Conservation (phyloP, 768 basidiomycete genomes). For the Hericium erinaceus region DNA sequence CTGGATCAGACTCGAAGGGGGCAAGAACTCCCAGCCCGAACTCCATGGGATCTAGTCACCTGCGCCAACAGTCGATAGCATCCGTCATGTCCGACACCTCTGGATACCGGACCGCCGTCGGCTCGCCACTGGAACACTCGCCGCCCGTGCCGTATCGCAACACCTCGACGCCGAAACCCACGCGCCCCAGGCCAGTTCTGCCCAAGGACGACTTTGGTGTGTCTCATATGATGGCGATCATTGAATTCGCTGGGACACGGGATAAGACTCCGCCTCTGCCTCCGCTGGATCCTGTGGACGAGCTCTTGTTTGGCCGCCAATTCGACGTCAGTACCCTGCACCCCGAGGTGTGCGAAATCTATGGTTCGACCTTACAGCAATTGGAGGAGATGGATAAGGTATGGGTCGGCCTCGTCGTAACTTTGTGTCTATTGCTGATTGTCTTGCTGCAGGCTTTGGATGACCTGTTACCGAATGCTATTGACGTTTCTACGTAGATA, state of each 20-base stretch:
- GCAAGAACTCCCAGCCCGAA: conserved; percentile 7
- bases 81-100: conserved; percentile 13
- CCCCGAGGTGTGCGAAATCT: conserved; percentile 64
- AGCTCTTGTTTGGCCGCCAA: conserved; percentile 59
- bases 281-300: conserved; percentile 56
- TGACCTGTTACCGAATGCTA: too few relatives aligned
- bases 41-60: conserved; percentile 1
- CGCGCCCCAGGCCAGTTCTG: conserved; percentile 36
- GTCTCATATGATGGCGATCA: conserved; percentile 78
- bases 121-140: conserved; percentile 2
- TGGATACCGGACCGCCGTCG: conserved; percentile 13
- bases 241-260: conserved; percentile 48
- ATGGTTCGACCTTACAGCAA: conserved; percentile 58
- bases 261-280: conserved; percentile 26
- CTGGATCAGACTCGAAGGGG: conserved; percentile 6
- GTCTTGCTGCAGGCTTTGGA: too few relatives aligned
- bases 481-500: too few relatives aligned
- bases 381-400: conserved; percentile 80
- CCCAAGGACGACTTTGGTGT: conserved; percentile 85
- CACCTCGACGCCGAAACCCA: conserved; percentile 26
- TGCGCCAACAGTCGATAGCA: conserved; percentile 8
- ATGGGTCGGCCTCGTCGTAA: background rate
- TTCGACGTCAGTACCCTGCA: conserved; percentile 57
- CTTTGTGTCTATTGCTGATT: too few relatives aligned
- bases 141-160: conserved; percentile 4